phyloP scores from a whole-genome alignment of 1,284 basidiomycete species.

The Marasmius sp. region DNA sequence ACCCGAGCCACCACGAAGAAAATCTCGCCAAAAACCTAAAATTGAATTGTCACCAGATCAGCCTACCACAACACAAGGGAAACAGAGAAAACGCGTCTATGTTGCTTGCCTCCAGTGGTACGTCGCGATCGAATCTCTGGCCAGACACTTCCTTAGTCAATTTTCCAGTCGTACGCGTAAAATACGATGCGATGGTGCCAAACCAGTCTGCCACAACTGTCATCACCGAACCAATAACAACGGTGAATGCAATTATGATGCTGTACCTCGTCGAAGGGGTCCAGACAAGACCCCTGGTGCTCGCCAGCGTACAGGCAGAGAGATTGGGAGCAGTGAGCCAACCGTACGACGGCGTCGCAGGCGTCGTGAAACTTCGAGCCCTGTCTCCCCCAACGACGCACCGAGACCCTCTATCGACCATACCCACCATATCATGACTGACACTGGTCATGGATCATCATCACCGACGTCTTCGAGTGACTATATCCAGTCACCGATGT shows the following conservation, averaged over 20 bases:
- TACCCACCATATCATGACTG: not conserved
- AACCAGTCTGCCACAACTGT: slow-evolving; percentile 73
- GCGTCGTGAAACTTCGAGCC: slow-evolving; percentile 20
- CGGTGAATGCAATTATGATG: slow-evolving; percentile 60
- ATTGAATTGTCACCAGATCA: slow-evolving; percentile 70
- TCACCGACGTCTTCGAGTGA: slow-evolving; percentile 17
- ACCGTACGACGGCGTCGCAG: slow-evolving; percentile 38
- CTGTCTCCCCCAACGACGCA: slow-evolving; percentile 1
- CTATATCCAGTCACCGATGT: slow-evolving; percentile 14
- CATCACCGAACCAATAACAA: slow-evolving; percentile 42
- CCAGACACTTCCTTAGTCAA: slow-evolving; percentile 4
- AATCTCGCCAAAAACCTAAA: slow-evolving; percentile 55
- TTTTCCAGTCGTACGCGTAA: slow-evolving; percentile 67
- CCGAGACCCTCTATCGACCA: not conserved
- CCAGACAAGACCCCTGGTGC: slow-evolving; percentile 75
- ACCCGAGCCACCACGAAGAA: slow-evolving; percentile 24
- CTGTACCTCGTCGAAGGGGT: slow-evolving; percentile 70
- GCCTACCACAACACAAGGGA: slow-evolving; percentile 75
- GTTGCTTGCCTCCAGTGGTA: slow-evolving; percentile 78
- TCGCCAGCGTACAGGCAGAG: slow-evolving; percentile 54
- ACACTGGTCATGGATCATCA: not conserved
- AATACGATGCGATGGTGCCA: slow-evolving; percentile 78
- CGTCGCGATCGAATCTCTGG: slow-evolving; percentile 21
- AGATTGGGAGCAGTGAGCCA: slow-evolving; percentile 27
- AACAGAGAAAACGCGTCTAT: slow-evolving; percentile 69